Conservation (phyloP, 1,284 basidiomycete species). For the Pyrrhoderma noxium region DNA sequence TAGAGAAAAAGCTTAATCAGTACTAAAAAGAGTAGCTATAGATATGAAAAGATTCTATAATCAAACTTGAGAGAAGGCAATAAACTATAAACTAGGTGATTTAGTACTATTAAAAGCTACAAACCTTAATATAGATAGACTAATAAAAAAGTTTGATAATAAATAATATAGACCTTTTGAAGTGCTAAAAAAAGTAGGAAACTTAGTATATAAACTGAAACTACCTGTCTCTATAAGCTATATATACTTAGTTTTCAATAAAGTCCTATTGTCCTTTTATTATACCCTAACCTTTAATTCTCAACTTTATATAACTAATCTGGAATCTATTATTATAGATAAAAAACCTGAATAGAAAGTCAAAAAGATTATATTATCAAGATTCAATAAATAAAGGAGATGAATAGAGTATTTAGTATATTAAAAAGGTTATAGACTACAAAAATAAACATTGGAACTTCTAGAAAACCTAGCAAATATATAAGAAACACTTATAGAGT, state of each 20-base stretch:
- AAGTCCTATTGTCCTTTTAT: background rate
- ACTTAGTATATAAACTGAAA: constrained; percentile 4
- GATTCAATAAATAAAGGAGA: background rate
- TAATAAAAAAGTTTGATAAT: background rate
- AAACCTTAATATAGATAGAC: background rate
- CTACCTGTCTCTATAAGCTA: too few species aligned
- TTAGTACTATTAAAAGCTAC: background rate
- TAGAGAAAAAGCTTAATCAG: too few species aligned
- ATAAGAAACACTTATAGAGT: too few species aligned
- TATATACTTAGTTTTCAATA: constrained; percentile 1
- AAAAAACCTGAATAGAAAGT: too few species aligned
- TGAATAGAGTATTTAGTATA: background rate
- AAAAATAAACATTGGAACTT: background rate
- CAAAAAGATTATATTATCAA: background rate
- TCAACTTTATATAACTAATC: background rate
- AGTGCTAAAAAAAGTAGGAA: background rate
- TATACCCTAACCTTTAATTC: background rate
- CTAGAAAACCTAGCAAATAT: background rate
- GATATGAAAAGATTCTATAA: too few species aligned
- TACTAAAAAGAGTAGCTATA: too few species aligned
- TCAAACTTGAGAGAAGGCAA: too few species aligned
- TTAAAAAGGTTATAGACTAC: background rate
- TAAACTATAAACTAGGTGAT: too few species aligned
- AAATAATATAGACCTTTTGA: background rate
- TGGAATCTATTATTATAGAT: background rate